Evolutionary conservation across 73 alveolate species (phyloP).

Genomic region (Symbiodinium natans): DNA sequence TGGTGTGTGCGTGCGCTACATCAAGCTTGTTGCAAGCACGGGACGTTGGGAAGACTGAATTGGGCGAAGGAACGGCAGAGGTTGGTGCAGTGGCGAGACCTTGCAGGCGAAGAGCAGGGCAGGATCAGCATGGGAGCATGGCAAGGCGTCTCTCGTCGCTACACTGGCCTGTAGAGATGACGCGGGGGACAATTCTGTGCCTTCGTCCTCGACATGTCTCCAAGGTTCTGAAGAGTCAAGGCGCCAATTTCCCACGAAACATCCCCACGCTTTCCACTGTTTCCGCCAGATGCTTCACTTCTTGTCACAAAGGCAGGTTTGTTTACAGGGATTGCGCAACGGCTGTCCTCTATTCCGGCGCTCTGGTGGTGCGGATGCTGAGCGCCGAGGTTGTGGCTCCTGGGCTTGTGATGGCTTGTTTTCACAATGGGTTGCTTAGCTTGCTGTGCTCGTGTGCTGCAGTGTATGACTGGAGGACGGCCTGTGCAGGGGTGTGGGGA

Average conservation of each 20-base stretch:
- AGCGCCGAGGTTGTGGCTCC: conserved; percentile 59
- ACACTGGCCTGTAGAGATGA: neutral
- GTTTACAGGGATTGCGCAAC: no score
- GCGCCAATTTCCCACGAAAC: no score
- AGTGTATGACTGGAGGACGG: no score
- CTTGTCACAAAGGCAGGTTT: neutral
- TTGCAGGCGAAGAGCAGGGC: neutral
- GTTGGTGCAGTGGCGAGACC: conserved; percentile 72
- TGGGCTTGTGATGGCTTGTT: no score
- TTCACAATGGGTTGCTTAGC: no score
- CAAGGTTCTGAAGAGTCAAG: no score
- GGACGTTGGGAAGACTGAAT: conserved; percentile 59
- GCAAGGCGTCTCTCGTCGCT: neutral
- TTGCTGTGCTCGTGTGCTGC: no score
- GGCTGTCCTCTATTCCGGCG: conserved; percentile 50
- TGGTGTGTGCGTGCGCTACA: no score
- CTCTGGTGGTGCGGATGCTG: conserved; percentile 69
- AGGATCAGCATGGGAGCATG: neutral
- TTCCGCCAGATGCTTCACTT: neutral
- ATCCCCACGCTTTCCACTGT: no score
- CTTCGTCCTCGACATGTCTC: neutral
- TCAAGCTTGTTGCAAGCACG: neutral
- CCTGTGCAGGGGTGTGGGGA: no score
- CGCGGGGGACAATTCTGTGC: neutral
- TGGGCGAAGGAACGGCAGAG: conserved; percentile 55